Base-by-base conservation (phyloP, 2,329 filamentous ascomycete species). In the Mycogone perniciosa region DNA sequence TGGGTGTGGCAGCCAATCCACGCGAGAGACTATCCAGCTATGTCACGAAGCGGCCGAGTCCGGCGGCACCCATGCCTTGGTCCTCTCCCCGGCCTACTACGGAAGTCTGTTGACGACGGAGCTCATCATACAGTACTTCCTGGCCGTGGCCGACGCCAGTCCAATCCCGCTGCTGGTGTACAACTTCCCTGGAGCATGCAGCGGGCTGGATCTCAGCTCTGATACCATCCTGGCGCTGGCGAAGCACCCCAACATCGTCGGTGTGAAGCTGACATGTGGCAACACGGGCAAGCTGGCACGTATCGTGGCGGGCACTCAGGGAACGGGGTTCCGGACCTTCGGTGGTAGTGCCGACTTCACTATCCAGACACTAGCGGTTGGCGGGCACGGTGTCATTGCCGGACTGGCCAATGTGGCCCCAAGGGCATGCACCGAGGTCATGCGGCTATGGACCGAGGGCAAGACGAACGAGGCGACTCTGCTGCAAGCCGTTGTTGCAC, bases 311-410 rank as follows among this genome's bases (percentile, higher is more conserved):
- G 75, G 73, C 4, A 73, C 75, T 5, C 51, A 52, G 33, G 57
- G 50, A 43, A 59, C 53, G 1, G 26, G 41, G 11, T 89, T 89
- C 72, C 75, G 86, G 63, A 85, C 84, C 53, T 80, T 86, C 60
- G 86, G 84, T 39, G 86, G 87, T 50, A 85, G 81, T 44, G 84
- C 84, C 47, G 86, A 90, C 69, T 89, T 89, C 66, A 84, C 82
- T 9, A 68, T 89, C 9, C 86, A 88, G 65, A 83, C 82, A 1
- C 67, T 88, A 37, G 75, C 86, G 40, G 84, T 81, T 4, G 86
- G 86, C 27, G 86, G 83, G 3, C 80, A 84, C 51, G 86, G 87
- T 33, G 79, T 87, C 60, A 85, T 90, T 55, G 82, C 81, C 10
- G 87, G 86, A 9, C 74, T 86, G 49, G 87, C 79, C 31, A 90